A percentile compares a stretch with the other conserved stretches of the same genome.
Evolutionary conservation across 2,329 filamentous ascomycete species (phyloP).

Genomic region (Whalleya microplaca): DNA sequence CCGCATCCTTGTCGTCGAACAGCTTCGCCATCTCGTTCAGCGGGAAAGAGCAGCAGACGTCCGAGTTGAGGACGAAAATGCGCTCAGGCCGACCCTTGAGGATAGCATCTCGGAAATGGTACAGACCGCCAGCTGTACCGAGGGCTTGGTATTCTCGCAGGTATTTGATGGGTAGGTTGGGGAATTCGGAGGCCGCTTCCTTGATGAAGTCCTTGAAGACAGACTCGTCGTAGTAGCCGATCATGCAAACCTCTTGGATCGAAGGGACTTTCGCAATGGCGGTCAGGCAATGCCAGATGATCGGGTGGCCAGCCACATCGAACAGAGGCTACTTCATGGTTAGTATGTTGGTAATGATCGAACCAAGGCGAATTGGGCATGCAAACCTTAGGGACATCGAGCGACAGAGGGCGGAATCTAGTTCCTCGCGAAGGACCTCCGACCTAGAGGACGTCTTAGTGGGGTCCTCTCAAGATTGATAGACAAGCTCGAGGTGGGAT

Average conservation of each 20-base stretch:
- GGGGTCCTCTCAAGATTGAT: conserved; percentile 9
- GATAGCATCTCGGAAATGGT: conserved; percentile 99
- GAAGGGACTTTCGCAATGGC: conserved; percentile 88
- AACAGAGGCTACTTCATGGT: conserved; percentile 77
- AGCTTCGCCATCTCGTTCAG: conserved; percentile 93
- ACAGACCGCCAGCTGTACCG: conserved; percentile 93
- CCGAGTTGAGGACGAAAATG: conserved; percentile 96
- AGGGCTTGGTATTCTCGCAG: conserved; percentile 96
- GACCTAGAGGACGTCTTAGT: conserved; percentile 62
- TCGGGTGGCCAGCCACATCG: conserved; percentile 96
- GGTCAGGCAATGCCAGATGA: conserved; percentile 96
- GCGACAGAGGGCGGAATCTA: conserved; percentile 89
- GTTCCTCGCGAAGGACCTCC: conserved; percentile 95
- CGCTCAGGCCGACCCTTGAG: conserved; percentile 93
- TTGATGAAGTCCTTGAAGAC: conserved; percentile 99
- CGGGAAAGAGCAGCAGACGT: conserved; percentile 98
- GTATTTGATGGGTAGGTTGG: conserved; percentile 89
- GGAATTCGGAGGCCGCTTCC: conserved; percentile 81
- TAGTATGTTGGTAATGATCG: conserved; percentile 2
- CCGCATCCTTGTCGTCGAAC: conserved; percentile 92
- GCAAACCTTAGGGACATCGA: conserved; percentile 90
- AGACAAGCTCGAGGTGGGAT: conserved; percentile 28
- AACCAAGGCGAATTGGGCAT: neutral
- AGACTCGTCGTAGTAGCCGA: conserved; percentile 97
- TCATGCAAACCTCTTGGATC: conserved; percentile 94